These are phyloP conservation scores for Clavispora fructus DNA, from an alignment of 805 yeast species.

Conservation along the genomic window DNA sequence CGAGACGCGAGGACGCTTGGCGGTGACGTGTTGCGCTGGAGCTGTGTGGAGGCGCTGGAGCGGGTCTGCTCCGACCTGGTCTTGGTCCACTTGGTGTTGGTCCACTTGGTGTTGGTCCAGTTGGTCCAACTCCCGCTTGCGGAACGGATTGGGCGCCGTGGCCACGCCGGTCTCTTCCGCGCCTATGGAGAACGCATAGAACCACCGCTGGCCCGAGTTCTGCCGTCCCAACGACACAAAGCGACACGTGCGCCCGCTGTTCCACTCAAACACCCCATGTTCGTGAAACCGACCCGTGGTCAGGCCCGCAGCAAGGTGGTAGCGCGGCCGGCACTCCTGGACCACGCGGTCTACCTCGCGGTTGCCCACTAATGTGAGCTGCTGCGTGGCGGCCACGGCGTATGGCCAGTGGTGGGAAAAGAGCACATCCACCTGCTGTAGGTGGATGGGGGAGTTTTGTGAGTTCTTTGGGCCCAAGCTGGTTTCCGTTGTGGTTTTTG, in stretches of 20 bases:
- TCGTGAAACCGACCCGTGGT: constrained; percentile 48
- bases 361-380: constrained; percentile 42
- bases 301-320: constrained; percentile 59
- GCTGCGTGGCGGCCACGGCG: constrained; percentile 41
- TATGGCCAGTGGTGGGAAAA: constrained; percentile 60
- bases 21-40: neutral
- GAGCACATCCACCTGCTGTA: constrained; percentile 43
- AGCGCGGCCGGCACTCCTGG: constrained; percentile 48
- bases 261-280: constrained; percentile 56
- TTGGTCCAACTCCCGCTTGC: neutral
- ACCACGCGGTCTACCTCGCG: constrained; percentile 42
- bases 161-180: constrained; percentile 15
- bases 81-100: too few relatives aligned
- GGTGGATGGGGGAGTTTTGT: too few relatives aligned
- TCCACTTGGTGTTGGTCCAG: too few relatives aligned
- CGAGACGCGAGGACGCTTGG: constrained; percentile 37
- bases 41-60: too few relatives aligned
- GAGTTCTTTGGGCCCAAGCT: too few relatives aligned
- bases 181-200: constrained; percentile 57
- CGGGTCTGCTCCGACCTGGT: constrained; percentile 5
- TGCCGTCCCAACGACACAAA: constrained; percentile 61
- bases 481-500: too few relatives aligned
- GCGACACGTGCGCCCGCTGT: constrained; percentile 42
- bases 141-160: constrained; percentile 20
- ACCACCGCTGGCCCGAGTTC: constrained; percentile 57